Conservation (phyloP, 2,329 filamentous ascomycete genomes). For the Juglanconis juglandina region DNA sequence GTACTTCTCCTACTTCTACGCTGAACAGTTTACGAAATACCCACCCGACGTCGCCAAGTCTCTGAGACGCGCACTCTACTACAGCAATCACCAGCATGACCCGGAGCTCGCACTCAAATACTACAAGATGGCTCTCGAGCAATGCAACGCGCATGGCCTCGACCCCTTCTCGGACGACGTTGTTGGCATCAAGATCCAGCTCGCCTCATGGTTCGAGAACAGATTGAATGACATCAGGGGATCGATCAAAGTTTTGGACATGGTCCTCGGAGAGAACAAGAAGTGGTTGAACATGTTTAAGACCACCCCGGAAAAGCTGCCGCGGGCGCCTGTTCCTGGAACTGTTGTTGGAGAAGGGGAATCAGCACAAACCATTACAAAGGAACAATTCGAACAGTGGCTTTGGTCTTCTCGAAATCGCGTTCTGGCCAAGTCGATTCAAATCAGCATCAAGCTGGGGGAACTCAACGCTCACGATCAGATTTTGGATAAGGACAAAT, state of each 20-base stretch:
- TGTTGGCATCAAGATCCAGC: slow-evolving; percentile 80
- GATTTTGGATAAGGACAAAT: slow-evolving; percentile 68
- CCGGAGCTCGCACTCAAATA: slow-evolving; percentile 75
- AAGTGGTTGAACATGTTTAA: slow-evolving; percentile 58
- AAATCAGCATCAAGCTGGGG: slow-evolving; percentile 77
- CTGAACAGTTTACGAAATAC: slow-evolving; percentile 52
- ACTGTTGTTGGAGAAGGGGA: slow-evolving; percentile 29
- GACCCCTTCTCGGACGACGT: slow-evolving; percentile 91
- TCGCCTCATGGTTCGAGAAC: slow-evolving; percentile 71
- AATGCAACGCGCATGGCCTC: slow-evolving; percentile 70
- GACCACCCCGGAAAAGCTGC: slow-evolving; percentile 35
- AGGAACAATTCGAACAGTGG: slow-evolving; percentile 41
- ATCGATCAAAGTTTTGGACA: slow-evolving; percentile 74
- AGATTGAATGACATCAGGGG: slow-evolving; percentile 66
- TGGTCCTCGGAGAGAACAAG: slow-evolving; percentile 66
- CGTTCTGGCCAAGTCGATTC: slow-evolving; percentile 70
- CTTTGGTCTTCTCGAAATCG: slow-evolving; percentile 46
- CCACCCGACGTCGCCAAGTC: slow-evolving; percentile 72
- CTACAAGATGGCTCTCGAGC: slow-evolving; percentile 74
- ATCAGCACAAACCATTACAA: slow-evolving; percentile 11
- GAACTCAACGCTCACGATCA: slow-evolving; percentile 77
- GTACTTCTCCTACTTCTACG: slow-evolving; percentile 56
- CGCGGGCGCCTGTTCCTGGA: slow-evolving; percentile 9
- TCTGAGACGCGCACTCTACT: slow-evolving; percentile 81
- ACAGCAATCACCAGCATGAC: slow-evolving; percentile 72